A percentile compares a stretch with the other conserved stretches of the same genome.
phyloP scores from a whole-genome alignment of 257 asterid genomes.

The Plectranthus barbatus region DNA sequence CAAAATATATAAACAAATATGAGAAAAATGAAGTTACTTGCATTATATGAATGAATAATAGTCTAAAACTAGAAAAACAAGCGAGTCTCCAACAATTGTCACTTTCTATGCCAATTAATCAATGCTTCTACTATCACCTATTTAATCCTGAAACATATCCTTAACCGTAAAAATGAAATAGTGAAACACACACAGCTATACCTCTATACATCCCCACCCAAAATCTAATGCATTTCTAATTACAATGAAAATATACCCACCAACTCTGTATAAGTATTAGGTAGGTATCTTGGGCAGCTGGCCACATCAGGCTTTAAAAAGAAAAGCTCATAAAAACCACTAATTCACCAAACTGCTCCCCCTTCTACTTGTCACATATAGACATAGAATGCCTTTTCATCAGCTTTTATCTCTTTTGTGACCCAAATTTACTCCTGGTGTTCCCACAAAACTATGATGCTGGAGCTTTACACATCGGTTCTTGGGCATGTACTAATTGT shows the following conservation, averaged over 20 bases:
- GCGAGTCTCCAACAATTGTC: no score
- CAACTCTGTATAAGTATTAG: slow-evolving; percentile 3
- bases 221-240: slow-evolving; percentile 24
- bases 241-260: slow-evolving; percentile 11
- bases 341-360: background rate
- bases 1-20: no score
- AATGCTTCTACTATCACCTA: no score
- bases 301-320: slow-evolving; percentile 5
- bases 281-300: background rate
- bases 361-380: background rate
- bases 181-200: slow-evolving; percentile 14
- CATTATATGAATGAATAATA: no score
- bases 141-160: no score
- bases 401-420: background rate
- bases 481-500: slow-evolving; percentile 32
- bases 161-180: background rate
- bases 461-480: slow-evolving; percentile 1
- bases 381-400: background rate
- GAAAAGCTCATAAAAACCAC: no score
- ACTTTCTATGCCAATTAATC: no score
- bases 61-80: no score
- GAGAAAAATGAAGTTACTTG: no score
- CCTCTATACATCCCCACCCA: slow-evolving; percentile 36
- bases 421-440: slow-evolving; percentile 3
- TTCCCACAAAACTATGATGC: background rate